phyloP scores from a whole-genome alignment of 192 early-diverging fungal species.

The Lobosporangium transversale region DNA sequence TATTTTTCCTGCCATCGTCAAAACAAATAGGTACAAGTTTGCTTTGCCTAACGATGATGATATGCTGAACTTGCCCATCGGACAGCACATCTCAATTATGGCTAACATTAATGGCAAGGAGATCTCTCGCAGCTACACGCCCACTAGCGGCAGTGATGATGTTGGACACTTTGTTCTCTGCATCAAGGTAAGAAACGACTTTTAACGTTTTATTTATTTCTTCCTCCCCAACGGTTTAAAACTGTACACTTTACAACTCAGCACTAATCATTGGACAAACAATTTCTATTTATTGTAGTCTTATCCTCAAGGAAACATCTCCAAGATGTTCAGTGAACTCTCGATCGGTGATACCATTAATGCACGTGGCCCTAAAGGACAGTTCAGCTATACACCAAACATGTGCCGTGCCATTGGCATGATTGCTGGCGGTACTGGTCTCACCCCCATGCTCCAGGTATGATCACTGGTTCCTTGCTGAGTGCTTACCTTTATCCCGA shows the following conservation, averaged over 20 bases:
- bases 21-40: constrained; percentile 78
- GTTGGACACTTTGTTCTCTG: constrained; percentile 90
- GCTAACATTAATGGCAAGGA: constrained; percentile 87
- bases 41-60: constrained; percentile 73
- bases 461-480: constrained; percentile 1
- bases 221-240: not conserved
- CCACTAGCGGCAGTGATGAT: constrained; percentile 85
- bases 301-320: constrained; percentile 84
- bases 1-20: too few relatives aligned
- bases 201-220: not conserved
- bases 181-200: constrained; percentile 75
- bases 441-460: constrained; percentile 94
- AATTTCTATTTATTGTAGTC: constrained; percentile 57
- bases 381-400: constrained; percentile 87
- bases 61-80: constrained; percentile 88
- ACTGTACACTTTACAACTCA: constrained; percentile 17
- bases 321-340: constrained; percentile 74
- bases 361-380: constrained; percentile 89
- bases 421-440: constrained; percentile 95
- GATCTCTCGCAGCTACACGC: constrained; percentile 90
- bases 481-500: not conserved
- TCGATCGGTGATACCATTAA: constrained; percentile 77
- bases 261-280: not conserved
- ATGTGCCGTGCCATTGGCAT: constrained; percentile 84
- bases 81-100: constrained; percentile 92